Base-by-base conservation (phyloP, 2,329 filamentous ascomycete genomes). In the Hypoxylon sp. region DNA sequence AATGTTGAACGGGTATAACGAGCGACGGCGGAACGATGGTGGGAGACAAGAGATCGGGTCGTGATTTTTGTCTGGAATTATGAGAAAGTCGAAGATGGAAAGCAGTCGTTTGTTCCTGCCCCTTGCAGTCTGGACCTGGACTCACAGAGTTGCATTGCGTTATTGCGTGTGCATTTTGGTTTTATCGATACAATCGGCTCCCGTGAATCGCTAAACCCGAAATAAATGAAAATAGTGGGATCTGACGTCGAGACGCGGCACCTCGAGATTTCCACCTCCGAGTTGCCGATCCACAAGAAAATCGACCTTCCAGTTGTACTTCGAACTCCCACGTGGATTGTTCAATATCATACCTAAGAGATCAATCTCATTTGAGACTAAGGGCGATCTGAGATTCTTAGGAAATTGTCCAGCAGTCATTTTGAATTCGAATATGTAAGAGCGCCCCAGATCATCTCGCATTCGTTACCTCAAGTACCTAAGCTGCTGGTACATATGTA, bases 81-180 rank as follows among this genome's bases (percentile, higher is more conserved):
- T 14, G 42, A 42, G 14, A 45, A 49, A 45, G 24, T 42, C 36
- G 33, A 18, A 32, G 30, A 38, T 32, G 53, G 28, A 48, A 42
- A 30, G 60, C 57, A 49, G 33, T 55, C 56, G 61, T 49, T 59
- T 60, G 55, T 49, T 60, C 18, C 64, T 64, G 51, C 52, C 61
- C 51, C 60, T 64, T 67, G 64, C 61, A 64, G 61, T 61, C 40
- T 59, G 46, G 46, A 45, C 55, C 49, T 45, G 60, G n/a, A n/a
- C n/a, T n/a, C n/a, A n/a, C 56, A 67, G 56, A 54, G 64, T 67
- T 58, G 61, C 64, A 64, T 64, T 61, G 61, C 64, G 61, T n/a
- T 58, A 67, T 64, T 67, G 64, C 64, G 64, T 67, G 56, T 61
- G 61, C 49, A 52, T 20, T 28, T 66, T 59, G 63, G 54, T 48